These are phyloP conservation scores for Diaporthe caulivora DNA, from an alignment of 2,329 filamentous ascomycete genomes.

Conservation along the genomic window DNA sequence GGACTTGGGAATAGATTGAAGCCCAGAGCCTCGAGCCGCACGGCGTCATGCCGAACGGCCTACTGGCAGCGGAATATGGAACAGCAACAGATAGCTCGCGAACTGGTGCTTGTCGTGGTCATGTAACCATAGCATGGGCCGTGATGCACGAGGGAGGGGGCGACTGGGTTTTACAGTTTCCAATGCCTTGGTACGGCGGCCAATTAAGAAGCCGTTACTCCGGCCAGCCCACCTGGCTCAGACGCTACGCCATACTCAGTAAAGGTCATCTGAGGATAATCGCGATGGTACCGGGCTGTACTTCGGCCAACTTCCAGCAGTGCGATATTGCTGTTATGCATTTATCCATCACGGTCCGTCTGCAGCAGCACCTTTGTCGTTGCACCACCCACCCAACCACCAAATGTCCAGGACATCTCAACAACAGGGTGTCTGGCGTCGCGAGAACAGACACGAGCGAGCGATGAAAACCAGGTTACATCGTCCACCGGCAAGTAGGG, in stretches of 20 bases:
- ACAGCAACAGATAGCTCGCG: constrained; percentile 20
- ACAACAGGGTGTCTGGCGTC: neutral
- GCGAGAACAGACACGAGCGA: neutral
- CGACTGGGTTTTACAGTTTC: constrained; percentile 34
- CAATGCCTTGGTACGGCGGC: constrained; percentile 30
- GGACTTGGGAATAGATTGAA: neutral
- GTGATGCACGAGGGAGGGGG: constrained; percentile 33
- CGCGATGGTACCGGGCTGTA: constrained; percentile 21
- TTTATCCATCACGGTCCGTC: constrained; percentile 17
- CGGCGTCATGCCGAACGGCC: constrained; percentile 5
- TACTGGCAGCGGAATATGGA: neutral
- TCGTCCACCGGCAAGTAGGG: constrained; percentile 14
- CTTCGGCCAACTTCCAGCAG: constrained; percentile 34
- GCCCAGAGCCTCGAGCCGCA: constrained; percentile 5
- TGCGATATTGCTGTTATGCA: constrained; percentile 26
- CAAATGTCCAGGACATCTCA: neutral
- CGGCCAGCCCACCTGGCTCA: constrained; percentile 30
- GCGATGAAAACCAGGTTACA: neutral
- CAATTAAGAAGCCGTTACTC: constrained; percentile 15
- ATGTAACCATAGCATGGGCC: constrained; percentile 34
- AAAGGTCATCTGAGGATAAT: constrained; percentile 32
- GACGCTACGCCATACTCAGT: constrained; percentile 14
- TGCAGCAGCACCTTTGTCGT: neutral
- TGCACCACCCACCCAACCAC: constrained; percentile 11
- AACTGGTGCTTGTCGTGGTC: constrained; percentile 18